phyloP scores from a whole-genome alignment of 768 basidiomycete species.

The Lentinula lateritia region DNA sequence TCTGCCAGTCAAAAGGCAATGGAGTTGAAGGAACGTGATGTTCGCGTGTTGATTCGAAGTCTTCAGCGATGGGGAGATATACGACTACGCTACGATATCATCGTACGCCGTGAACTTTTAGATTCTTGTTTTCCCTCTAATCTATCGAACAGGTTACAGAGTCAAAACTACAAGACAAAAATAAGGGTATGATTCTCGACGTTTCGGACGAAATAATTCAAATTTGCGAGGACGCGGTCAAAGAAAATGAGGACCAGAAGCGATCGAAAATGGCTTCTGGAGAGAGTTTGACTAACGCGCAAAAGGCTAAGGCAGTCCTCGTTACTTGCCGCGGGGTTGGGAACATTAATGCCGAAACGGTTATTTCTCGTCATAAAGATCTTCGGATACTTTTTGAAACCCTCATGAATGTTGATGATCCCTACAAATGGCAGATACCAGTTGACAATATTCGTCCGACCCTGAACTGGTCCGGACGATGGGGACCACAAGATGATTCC shows the following conservation, averaged over 20 bases:
- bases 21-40: conserved; percentile 96
- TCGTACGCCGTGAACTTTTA: conserved; percentile 52
- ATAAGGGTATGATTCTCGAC: conserved; percentile 85
- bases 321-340: conserved; percentile 85
- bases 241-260: conserved; percentile 79
- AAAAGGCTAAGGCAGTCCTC: conserved; percentile 96
- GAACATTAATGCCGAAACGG: conserved; percentile 97
- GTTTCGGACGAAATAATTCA: conserved; percentile 91
- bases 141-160: conserved; percentile 61
- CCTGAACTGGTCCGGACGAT: conserved; percentile 94
- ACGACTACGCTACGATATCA: conserved; percentile 86
- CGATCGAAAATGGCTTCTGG: conserved; percentile 71
- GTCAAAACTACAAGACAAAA: conserved; percentile 89
- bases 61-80: conserved; percentile 98
- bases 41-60: conserved; percentile 91
- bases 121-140: conserved; percentile 5
- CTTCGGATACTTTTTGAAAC: conserved; percentile 83
- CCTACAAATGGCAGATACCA: conserved; percentile 82
- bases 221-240: conserved; percentile 76
- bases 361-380: conserved; percentile 84
- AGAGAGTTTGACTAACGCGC: conserved; percentile 85
- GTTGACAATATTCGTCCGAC: conserved; percentile 92
- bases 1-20: conserved; percentile 90
- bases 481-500: conserved; percentile 89
- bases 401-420: conserved; percentile 65